Base-by-base conservation (phyloP, 371 early-diverging fungal species). In the Mucor indicus region DNA sequence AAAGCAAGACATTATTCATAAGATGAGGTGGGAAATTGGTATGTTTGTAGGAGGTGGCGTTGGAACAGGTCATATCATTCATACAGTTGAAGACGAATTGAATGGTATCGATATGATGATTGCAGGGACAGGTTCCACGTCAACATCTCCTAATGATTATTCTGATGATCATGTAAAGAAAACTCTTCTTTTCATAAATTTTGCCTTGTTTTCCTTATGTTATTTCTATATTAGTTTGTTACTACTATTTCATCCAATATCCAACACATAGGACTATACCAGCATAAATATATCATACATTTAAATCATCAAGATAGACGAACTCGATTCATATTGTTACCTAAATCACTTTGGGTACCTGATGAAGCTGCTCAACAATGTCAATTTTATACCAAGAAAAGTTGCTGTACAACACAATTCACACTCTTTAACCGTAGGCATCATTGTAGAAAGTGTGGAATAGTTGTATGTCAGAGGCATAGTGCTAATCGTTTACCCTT, bases 1-100 rank as follows among this genome's bases (percentile, higher is more conserved):
- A 11, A 69, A 67, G 40, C 53, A 56, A 15, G 69, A 73, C 43
- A 17, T 62, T 8, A 52, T 73, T 22, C 60, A 67, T 21, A 59
- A 64, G 36, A 60, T 73, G 60, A 52, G 69, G 16, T 73, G 69
- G 69, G 60, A 73, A 40, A 56, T 73, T 29, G 73, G 69, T 25
- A 69, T 67, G 64, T 64, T 64, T 55, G 60, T 73, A 15, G 73
- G 69, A 12, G 73, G 67, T 17, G 69, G 69, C 35, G 67, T 73
- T 16, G 73, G 73, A 4, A 73, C 73, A 3, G 73, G 73, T 3
- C 64, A 61, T 53, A 53, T 73, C 24, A 64, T 73, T 12, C 73
- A 73, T 39, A 38, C 63, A 1, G 64, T 55, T 38, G 61, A 73
- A 23, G 50, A 53, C 31, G 53, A 51, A 12, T 33, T 66, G 20